Evolutionary conservation across 768 basidiomycete genomes (phyloP).

Genomic region (Macrocybe gigantea): DNA sequence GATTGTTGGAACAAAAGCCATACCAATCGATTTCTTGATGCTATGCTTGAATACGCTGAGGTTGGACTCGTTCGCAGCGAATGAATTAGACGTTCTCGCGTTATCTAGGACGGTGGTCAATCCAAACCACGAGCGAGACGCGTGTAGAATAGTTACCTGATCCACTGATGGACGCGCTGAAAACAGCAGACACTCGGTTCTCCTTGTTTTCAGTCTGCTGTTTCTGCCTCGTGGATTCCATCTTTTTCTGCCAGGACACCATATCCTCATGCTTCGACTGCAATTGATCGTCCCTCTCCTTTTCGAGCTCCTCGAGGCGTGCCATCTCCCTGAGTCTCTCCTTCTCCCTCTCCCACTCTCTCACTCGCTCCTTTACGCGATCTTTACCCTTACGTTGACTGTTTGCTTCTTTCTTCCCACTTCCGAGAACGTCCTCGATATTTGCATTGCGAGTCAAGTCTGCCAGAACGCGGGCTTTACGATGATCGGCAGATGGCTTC

Average conservation of each 20-base stretch:
- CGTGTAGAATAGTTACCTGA: no score
- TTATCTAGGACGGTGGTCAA: constrained; percentile 4
- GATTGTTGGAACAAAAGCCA: constrained; percentile 9
- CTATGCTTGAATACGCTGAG: constrained; percentile 56
- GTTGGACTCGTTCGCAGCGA: constrained; percentile 20
- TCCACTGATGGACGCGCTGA: constrained; percentile 1
- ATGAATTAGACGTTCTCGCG: constrained; percentile 4
- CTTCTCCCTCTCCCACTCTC: constrained; percentile 73
- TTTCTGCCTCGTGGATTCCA: constrained; percentile 19
- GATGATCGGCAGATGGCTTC: constrained; percentile 10
- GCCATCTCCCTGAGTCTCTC: constrained; percentile 67
- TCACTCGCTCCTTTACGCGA: constrained; percentile 53
- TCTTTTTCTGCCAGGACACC: constrained; percentile 11
- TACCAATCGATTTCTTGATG: constrained; percentile 72
- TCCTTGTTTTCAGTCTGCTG: constrained; percentile 22
- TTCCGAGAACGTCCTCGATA: constrained; percentile 10
- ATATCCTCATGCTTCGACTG: constrained; percentile 27
- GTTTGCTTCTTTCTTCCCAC: constrained; percentile 5
- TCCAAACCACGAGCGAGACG: neutral
- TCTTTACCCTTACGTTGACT: constrained; percentile 34
- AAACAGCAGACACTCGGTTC: neutral
- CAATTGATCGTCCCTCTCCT: constrained; percentile 33
- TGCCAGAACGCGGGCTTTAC: constrained; percentile 26
- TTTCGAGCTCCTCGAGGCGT: constrained; percentile 50
- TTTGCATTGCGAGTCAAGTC: constrained; percentile 33